Evolutionary conservation across 2,329 filamentous ascomycete genomes (phyloP).

Genomic region (Pseudogymnoascus sp.): DNA sequence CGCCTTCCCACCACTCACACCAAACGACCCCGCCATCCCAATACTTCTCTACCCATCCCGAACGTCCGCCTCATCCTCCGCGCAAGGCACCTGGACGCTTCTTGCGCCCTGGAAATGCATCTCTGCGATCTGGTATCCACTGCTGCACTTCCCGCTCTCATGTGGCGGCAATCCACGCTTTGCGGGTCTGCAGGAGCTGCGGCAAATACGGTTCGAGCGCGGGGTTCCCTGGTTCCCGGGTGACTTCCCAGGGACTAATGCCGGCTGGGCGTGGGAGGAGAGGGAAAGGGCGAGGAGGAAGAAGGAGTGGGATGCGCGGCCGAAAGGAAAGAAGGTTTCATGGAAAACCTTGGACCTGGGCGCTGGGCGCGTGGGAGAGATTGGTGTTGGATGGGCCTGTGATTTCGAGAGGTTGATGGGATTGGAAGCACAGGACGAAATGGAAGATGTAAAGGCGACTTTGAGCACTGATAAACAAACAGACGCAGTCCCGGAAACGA

Average conservation of each 20-base stretch:
- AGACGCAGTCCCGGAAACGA: neutral
- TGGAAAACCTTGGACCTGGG: slow-evolving; percentile 71
- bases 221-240: slow-evolving; percentile 75
- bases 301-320: slow-evolving; percentile 63
- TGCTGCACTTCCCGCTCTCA: slow-evolving; percentile 74
- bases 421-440: neutral
- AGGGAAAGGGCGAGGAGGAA: slow-evolving; percentile 52
- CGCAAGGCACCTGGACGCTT: slow-evolving; percentile 69
- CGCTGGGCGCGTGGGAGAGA: slow-evolving; percentile 65
- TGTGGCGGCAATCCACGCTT: slow-evolving; percentile 75
- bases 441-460: slow-evolving; percentile 5
- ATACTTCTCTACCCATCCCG: slow-evolving; percentile 60
- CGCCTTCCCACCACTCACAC: slow-evolving; percentile 45
- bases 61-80: slow-evolving; percentile 36
- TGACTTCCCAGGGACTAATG: slow-evolving; percentile 71
- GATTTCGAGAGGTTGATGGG: slow-evolving; percentile 67
- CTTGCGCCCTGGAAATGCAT: slow-evolving; percentile 89
- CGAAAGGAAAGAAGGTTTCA: slow-evolving; percentile 71
- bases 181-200: slow-evolving; percentile 70
- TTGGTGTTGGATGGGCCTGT: slow-evolving; percentile 74
- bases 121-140: slow-evolving; percentile 71
- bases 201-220: slow-evolving; percentile 75
- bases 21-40: slow-evolving; percentile 68
- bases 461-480: slow-evolving; percentile 9
- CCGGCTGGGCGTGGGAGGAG: slow-evolving; percentile 71